A percentile compares a stretch with the other conserved stretches of the same genome.
These are phyloP conservation scores for Endocarpon pusillum DNA, from an alignment of 495 filamentous ascomycete species.

Conservation along the genomic window DNA sequence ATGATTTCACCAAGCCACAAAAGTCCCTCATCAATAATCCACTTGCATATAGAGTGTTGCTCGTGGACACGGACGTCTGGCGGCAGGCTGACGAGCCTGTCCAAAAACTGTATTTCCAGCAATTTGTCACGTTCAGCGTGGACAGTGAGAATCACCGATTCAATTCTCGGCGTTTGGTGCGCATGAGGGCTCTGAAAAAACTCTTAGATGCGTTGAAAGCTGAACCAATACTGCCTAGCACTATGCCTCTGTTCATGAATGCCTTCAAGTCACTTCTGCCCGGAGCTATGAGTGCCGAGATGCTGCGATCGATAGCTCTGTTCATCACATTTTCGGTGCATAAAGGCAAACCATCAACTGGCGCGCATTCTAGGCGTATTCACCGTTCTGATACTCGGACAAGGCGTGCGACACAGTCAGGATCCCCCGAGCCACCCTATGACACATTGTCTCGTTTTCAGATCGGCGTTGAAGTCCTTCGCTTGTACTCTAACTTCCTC, in stretches of 20 bases:
- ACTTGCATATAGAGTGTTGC: conserved; percentile 73
- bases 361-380: conserved; percentile 35
- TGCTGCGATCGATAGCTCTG: conserved; percentile 70
- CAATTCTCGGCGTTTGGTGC: conserved; percentile 64
- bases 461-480: conserved; percentile 57
- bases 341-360: conserved; percentile 29
- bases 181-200: conserved; percentile 65
- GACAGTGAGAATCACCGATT: conserved; percentile 83
- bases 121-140: conserved; percentile 69
- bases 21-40: conserved; percentile 91
- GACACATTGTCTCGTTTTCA: conserved; percentile 24
- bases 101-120: conserved; percentile 77
- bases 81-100: conserved; percentile 53
- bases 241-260: conserved; percentile 44
- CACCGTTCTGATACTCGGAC: conserved; percentile 20
- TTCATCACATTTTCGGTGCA: conserved; percentile 90
- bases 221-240: conserved; percentile 41
- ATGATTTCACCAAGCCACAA: conserved; percentile 53
- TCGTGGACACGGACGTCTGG: conserved; percentile 90
- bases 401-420: conserved; percentile 14
- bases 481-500: conserved; percentile 69
- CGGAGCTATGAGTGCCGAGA: conserved; percentile 61
- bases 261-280: conserved; percentile 65
- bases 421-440: conserved; percentile 12
- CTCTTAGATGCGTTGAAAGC: conserved; percentile 77